These are phyloP conservation scores for Pythium chondricola DNA, from an alignment of 352 stramenopile species.

Conservation along the genomic window DNA sequence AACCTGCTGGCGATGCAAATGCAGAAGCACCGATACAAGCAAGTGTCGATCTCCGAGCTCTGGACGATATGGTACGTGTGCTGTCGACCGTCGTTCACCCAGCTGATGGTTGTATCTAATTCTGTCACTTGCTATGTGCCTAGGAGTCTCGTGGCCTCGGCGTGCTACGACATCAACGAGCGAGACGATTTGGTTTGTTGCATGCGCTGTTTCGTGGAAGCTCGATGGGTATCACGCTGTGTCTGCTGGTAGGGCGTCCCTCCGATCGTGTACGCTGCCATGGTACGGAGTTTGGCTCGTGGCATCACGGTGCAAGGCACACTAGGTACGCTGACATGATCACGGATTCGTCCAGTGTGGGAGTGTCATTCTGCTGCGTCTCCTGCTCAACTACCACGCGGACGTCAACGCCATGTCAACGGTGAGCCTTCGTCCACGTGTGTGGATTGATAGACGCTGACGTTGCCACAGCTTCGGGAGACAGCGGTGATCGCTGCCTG, in stretches of 20 bases:
- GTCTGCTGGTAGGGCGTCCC: slow-evolving; percentile 48
- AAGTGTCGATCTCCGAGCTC: slow-evolving; percentile 27
- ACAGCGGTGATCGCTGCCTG: slow-evolving; percentile 44
- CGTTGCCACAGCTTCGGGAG: slow-evolving; percentile 32
- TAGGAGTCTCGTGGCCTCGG: slow-evolving; percentile 38
- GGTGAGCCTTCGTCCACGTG: slow-evolving; percentile 8
- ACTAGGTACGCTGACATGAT: neutral
- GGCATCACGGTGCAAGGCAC: no score
- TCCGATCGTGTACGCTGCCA: slow-evolving; percentile 55
- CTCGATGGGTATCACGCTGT: no score
- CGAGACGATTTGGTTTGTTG: slow-evolving; percentile 31
- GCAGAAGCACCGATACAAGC: slow-evolving; percentile 34
- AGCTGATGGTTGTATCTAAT: neutral
- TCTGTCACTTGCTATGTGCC: neutral
- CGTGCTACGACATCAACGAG: slow-evolving; percentile 49
- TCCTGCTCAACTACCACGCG: slow-evolving; percentile 51
- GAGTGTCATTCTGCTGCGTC: slow-evolving; percentile 34
- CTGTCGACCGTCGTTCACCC: neutral
- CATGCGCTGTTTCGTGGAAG: neutral
- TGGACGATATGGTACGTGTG: slow-evolving; percentile 41
- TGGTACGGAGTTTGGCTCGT: slow-evolving; percentile 18
- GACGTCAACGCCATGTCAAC: slow-evolving; percentile 47
- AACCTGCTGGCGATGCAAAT: slow-evolving; percentile 57
- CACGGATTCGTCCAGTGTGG: slow-evolving; percentile 24
- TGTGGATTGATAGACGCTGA: neutral